phyloP scores from a whole-genome alignment of 2,329 filamentous ascomycete genomes.

The Thielaviopsis ethacetica region DNA sequence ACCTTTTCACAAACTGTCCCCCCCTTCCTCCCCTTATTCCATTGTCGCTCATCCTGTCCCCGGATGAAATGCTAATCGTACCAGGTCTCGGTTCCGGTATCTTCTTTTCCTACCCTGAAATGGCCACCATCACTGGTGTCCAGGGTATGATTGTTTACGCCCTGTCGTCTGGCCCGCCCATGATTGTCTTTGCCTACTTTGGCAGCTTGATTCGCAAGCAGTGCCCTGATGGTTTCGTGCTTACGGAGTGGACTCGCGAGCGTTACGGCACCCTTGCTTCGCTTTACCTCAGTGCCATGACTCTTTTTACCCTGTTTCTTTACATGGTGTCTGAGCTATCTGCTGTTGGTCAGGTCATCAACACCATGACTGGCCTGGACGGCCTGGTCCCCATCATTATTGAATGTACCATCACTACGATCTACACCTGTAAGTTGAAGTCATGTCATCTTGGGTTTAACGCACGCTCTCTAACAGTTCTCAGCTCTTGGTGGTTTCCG shows the following conservation, averaged over 20 bases:
- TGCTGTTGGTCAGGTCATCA: constrained; percentile 64
- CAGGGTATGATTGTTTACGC: constrained; percentile 68
- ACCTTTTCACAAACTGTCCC: constrained; percentile 15
- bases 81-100: constrained; percentile 71
- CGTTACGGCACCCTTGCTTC: constrained; percentile 55
- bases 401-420: constrained; percentile 59
- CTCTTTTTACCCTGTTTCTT: constrained; percentile 64
- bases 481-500: constrained; percentile 67
- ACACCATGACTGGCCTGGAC: constrained; percentile 55
- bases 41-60: constrained; percentile 8
- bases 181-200: constrained; percentile 57
- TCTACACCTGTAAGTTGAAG: constrained; percentile 54
- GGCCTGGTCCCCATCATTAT: constrained; percentile 63
- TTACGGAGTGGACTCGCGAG: constrained; percentile 72
- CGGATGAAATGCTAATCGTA: constrained; percentile 24
- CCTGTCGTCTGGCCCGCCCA: constrained; percentile 52
- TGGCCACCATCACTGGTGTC: constrained; percentile 62
- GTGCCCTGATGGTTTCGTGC: constrained; percentile 68
- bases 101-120: constrained; percentile 66
- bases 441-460: neutral
- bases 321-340: constrained; percentile 81
- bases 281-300: constrained; percentile 61
- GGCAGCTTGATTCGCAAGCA: constrained; percentile 64
- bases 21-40: constrained; percentile 14
- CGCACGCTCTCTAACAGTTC: neutral